These are phyloP conservation scores for Hibiscus mutabilis DNA, from an alignment of 345 rosid genomes.

Conservation along the genomic window DNA sequence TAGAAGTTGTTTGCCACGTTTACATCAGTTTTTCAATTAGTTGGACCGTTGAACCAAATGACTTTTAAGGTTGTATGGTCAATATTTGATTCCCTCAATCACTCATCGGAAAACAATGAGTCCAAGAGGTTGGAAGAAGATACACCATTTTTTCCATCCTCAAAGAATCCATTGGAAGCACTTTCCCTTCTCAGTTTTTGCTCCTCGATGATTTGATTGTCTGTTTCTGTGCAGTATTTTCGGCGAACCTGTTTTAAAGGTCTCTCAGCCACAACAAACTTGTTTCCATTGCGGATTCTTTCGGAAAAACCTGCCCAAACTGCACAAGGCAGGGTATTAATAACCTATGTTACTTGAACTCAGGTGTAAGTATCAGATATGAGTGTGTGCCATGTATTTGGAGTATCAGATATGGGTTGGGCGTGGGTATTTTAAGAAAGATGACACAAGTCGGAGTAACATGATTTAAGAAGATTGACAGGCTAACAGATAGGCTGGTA, in stretches of 20 bases:
- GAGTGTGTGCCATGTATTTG: not conserved
- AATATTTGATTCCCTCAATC: constrained; percentile 8
- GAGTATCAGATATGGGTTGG: not conserved
- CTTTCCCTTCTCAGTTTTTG: constrained; percentile 54
- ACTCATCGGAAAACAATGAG: constrained; percentile 45
- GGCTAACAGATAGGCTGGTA: not conserved
- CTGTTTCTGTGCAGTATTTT: constrained; percentile 58
- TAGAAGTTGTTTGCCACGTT: constrained; percentile 8
- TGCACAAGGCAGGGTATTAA: constrained; percentile 20
- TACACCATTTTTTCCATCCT: constrained; percentile 35
- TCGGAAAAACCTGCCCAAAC: constrained; percentile 98
- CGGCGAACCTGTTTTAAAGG: constrained; percentile 46
- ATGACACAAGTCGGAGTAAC: not conserved
- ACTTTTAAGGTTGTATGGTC: not conserved
- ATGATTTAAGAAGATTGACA: constrained; percentile 1
- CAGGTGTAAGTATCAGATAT: not conserved
- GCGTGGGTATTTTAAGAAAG: not conserved
- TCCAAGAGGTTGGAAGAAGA: constrained; percentile 52
- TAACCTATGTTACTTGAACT: not conserved
- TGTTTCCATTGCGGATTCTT: constrained; percentile 72
- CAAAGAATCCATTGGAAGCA: constrained; percentile 55
- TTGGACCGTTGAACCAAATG: not conserved
- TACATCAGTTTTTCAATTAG: not conserved
- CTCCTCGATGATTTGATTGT: constrained; percentile 58
- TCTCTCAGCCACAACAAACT: constrained; percentile 78